Conservation (phyloP, 148 eudicot species). For the Dysphania ambrosioides region DNA sequence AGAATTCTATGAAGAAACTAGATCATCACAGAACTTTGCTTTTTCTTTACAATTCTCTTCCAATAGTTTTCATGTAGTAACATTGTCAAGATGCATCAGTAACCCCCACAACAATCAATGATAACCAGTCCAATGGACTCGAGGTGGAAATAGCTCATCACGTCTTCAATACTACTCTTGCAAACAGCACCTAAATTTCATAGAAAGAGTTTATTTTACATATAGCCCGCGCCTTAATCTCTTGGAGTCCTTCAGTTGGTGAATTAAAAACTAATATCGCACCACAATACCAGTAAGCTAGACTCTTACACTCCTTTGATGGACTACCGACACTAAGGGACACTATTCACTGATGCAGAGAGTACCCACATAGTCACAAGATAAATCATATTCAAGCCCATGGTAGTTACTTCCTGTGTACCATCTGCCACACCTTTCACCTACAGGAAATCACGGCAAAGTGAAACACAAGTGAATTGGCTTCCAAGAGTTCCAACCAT, state of each 20-base stretch:
- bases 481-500: not conserved
- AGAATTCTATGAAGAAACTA: not conserved
- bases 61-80: not conserved
- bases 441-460: not conserved
- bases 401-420: not conserved
- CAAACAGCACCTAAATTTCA: not conserved
- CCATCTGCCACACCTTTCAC: not conserved
- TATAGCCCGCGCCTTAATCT: not conserved
- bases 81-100: not conserved
- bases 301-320: not conserved
- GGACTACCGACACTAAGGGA: not conserved
- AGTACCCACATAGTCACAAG: not conserved
- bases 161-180: not conserved
- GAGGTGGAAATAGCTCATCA: no score
- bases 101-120: not conserved
- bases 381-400: not conserved
- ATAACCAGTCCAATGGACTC: not conserved
- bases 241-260: not conserved
- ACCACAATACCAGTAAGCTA: not conserved
- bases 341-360: not conserved
- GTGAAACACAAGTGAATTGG: not conserved
- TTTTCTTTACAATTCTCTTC: not conserved
- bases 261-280: not conserved
- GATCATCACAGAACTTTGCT: not conserved
- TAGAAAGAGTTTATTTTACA: not conserved